Base-by-base conservation (phyloP, 495 filamentous ascomycete species). In the Talaromyces trachyspermus region DNA sequence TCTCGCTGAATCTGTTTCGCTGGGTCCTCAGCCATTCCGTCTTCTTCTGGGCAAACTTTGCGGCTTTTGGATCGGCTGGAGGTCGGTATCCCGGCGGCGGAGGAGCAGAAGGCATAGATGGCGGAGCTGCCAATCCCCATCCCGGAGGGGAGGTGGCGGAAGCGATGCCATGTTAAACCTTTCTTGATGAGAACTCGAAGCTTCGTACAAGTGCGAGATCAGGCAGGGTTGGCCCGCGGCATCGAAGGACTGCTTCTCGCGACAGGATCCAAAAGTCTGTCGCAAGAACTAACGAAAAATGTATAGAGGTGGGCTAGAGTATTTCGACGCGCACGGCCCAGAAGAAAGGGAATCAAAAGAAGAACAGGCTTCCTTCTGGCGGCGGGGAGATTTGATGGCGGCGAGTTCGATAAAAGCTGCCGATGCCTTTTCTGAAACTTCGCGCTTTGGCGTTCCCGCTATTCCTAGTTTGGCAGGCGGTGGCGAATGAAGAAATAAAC, bases 31-130 rank as follows among this genome's bases (percentile, higher is more conserved):
- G 74, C 94, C 94, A 99, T 81, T 96, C 89, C 64, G 89, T 94
- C 76, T 96, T 97, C 76, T 97, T 99, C 68, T 94, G 85, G 46
- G 88, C 86, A 62, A 96, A 95, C 69, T 97, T 99, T 36, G 88
- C 89, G 63, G 87, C 78, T 52, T 88, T 86, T 36, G 89, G 84
- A 59, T 97, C 87, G 52, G 81, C 78, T 19, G 86, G 82, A 17
- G 91, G 89, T 42, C 83, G 79, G 62, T 89, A 94, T 32, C 89
- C 89, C 25, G 91, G 90, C 17, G 92, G 91, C 41, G 92, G 90
- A 48, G 89, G 89, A 43, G 85, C 84, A 54, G 83, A 70, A 43
- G 80, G 77, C 58, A 86, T 81, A 5, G 88, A 83, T 20, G 86
- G 83, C 49, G 86, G 84, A 51, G 84, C 83, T 33, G 79, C 74